phyloP scores from a whole-genome alignment of 179 eudicot genomes.

The Patellifolia procumbens region DNA sequence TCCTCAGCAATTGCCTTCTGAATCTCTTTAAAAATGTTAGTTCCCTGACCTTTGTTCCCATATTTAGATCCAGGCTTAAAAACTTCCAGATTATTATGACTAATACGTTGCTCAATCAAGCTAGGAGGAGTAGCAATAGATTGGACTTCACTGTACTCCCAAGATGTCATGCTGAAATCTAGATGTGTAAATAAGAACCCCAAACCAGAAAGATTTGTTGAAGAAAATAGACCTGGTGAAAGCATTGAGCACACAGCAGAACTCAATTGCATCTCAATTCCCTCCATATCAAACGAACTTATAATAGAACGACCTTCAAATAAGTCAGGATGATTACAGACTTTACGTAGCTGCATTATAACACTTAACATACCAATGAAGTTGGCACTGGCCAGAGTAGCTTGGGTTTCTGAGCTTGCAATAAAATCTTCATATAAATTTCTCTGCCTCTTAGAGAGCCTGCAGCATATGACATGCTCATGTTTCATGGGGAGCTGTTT shows the following conservation, averaged over 20 bases:
- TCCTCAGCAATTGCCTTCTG: constrained; percentile 73
- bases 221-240: constrained; percentile 55
- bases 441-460: constrained; percentile 96
- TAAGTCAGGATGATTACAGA: constrained; percentile 99
- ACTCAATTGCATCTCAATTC: constrained; percentile 78
- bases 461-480: constrained; percentile 93
- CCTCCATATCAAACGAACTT: constrained; percentile 95
- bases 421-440: constrained; percentile 96
- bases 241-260: constrained; percentile 74
- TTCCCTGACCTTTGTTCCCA: constrained; percentile 44
- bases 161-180: constrained; percentile 85
- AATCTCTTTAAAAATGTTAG: constrained; percentile 89
- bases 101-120: constrained; percentile 61
- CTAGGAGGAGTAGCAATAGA: constrained; percentile 86
- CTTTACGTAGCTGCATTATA: constrained; percentile 99
- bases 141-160: constrained; percentile 93
- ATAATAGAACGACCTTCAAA: constrained; percentile 99
- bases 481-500: constrained; percentile 87
- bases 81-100: constrained; percentile 34
- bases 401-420: constrained; percentile 98
- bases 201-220: constrained; percentile 63
- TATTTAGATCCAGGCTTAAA: constrained; percentile 39
- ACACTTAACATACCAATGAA: constrained; percentile 98
- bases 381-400: constrained; percentile 87
- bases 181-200: constrained; percentile 80